Percentiles rank a stretch among this genome's conserved stretches.
phyloP scores from a whole-genome alignment of 2,329 filamentous ascomycete genomes.

The Shiraia sp. region DNA sequence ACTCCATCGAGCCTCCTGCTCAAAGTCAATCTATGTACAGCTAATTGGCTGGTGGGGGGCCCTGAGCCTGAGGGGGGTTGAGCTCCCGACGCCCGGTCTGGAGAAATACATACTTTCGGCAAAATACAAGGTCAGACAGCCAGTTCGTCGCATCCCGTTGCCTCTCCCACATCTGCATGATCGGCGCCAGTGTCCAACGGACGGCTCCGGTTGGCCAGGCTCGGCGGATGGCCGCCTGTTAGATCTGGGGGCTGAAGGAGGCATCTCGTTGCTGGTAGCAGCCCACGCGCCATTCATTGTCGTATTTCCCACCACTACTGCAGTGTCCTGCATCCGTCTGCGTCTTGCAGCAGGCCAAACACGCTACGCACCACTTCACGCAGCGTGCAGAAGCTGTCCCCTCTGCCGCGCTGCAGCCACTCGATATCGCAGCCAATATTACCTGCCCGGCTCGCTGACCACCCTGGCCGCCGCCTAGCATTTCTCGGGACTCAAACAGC shows the following conservation, averaged over 20 bases:
- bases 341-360: slow-evolving; percentile 32
- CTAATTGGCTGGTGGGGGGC: slow-evolving; percentile 40
- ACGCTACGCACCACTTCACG: slow-evolving; percentile 39
- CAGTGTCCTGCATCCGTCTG: slow-evolving; percentile 30
- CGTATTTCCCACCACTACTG: slow-evolving; percentile 18
- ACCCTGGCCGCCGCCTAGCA: slow-evolving; percentile 25
- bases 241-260: slow-evolving; percentile 26
- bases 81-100: slow-evolving; percentile 39
- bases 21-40: slow-evolving; percentile 38
- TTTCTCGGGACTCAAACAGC: slow-evolving; percentile 42
- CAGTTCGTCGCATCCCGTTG: slow-evolving; percentile 35
- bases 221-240: slow-evolving; percentile 20
- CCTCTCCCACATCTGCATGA: slow-evolving; percentile 39
- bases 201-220: slow-evolving; percentile 34
- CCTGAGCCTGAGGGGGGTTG: slow-evolving; percentile 21
- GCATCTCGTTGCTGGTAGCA: slow-evolving; percentile 20
- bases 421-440: slow-evolving; percentile 35
- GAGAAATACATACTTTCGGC: slow-evolving; percentile 31
- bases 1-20: slow-evolving; percentile 33
- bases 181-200: slow-evolving; percentile 39
- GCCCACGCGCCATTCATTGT: slow-evolving; percentile 24
- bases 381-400: slow-evolving; percentile 26
- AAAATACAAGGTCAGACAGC: slow-evolving; percentile 34
- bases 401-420: slow-evolving; percentile 19
- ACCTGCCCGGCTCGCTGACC: slow-evolving; percentile 28